phyloP scores from a whole-genome alignment of 1,284 basidiomycete genomes.

The Apiotrichum mycotoxinovorans region DNA sequence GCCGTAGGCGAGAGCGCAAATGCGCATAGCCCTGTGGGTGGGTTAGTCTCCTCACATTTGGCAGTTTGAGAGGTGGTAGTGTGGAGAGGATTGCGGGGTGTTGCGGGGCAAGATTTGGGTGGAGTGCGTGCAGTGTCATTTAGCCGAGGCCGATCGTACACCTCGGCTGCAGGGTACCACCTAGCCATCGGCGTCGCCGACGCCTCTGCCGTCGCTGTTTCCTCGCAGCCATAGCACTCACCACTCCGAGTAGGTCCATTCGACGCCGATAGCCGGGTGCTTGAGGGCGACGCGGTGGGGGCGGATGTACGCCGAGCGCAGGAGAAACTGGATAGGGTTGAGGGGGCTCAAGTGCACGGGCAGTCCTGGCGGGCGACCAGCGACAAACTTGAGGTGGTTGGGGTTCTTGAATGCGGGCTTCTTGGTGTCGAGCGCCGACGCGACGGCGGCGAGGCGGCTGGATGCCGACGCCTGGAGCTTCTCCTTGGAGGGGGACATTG shows the following conservation, averaged over 20 bases:
- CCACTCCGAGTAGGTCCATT: constrained; percentile 23
- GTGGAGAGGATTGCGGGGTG: neutral
- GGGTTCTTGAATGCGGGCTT: constrained; percentile 13
- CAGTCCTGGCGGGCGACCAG: constrained; percentile 8
- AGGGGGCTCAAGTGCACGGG: constrained; percentile 14
- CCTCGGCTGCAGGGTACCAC: neutral
- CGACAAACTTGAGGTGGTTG: constrained; percentile 18
- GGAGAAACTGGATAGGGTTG: constrained; percentile 20
- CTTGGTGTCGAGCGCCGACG: constrained; percentile 4
- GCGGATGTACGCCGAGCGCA: constrained; percentile 19
- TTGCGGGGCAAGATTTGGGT: neutral
- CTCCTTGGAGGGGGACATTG: constrained; percentile 2
- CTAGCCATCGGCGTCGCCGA: neutral
- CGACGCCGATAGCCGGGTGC: constrained; percentile 19
- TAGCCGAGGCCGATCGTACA: neutral
- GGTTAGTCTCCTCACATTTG: no score
- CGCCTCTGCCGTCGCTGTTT: no score
- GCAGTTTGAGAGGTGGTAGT: no score
- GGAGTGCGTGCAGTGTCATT: neutral
- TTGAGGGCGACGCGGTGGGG: constrained; percentile 17
- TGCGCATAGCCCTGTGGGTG: constrained; percentile 18
- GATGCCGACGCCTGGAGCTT: constrained; percentile 11
- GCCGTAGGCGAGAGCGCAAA: constrained; percentile 60
- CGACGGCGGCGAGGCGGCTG: constrained; percentile 11
- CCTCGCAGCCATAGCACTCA: constrained; percentile 7